phyloP scores from a whole-genome alignment of 2,329 filamentous ascomycete species.

The Claviceps sp. region DNA sequence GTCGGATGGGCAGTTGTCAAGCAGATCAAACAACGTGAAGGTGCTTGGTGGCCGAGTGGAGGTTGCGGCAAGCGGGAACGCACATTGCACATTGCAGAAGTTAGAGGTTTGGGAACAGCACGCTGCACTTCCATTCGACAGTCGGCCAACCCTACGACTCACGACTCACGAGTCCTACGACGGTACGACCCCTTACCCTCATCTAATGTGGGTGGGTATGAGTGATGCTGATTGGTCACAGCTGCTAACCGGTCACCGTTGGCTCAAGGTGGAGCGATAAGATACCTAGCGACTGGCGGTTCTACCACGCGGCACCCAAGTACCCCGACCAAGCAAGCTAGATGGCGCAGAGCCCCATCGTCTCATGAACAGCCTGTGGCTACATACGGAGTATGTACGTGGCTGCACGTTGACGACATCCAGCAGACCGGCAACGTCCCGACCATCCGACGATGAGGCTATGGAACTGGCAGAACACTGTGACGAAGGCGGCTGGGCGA shows the following conservation, averaged over 20 bases:
- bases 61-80: background rate
- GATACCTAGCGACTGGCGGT: too few species aligned
- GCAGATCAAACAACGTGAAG: background rate
- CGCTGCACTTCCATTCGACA: background rate
- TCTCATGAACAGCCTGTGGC: background rate
- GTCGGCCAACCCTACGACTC: background rate
- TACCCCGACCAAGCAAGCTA: too few species aligned
- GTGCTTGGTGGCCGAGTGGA: background rate
- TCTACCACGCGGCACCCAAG: too few species aligned
- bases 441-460: conserved; percentile 8
- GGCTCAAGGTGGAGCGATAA: too few species aligned
- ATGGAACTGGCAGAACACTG: background rate
- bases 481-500: background rate
- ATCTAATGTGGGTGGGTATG: background rate
- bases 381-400: too few species aligned
- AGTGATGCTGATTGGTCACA: background rate
- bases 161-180: background rate
- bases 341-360: too few species aligned
- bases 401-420: conserved; percentile 15
- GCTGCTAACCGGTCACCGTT: background rate
- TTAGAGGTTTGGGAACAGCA: too few species aligned
- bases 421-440: conserved; percentile 6
- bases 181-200: background rate
- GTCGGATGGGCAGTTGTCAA: background rate
- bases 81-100: background rate